A percentile compares a stretch with the other conserved stretches of the same genome.
These are phyloP conservation scores for Tricholoma terreum DNA, from an alignment of 768 basidiomycete genomes.

Conservation along the genomic window DNA sequence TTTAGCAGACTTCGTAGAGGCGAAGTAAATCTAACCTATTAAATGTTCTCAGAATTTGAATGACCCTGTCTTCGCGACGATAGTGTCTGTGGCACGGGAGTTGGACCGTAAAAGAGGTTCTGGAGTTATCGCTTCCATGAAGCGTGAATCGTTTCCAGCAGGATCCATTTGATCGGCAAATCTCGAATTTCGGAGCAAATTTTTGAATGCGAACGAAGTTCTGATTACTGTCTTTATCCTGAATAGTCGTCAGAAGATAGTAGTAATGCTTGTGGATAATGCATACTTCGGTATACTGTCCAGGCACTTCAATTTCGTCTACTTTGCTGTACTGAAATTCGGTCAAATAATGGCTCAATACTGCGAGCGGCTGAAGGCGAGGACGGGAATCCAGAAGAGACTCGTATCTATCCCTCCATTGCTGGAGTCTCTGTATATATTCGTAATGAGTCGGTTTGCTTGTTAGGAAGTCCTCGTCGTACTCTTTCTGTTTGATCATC, in stretches of 20 bases:
- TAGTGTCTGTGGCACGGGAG: slow-evolving; percentile 80
- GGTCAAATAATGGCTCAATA: slow-evolving; percentile 87
- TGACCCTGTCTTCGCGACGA: slow-evolving; percentile 89
- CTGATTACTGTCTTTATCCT: slow-evolving; percentile 95
- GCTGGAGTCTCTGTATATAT: slow-evolving; percentile 85
- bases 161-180: slow-evolving; percentile 79
- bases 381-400: slow-evolving; percentile 77
- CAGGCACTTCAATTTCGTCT: slow-evolving; percentile 98
- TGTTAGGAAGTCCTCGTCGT: slow-evolving; percentile 86
- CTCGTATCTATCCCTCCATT: slow-evolving; percentile 92
- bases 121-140: slow-evolving; percentile 87
- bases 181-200: slow-evolving; percentile 88
- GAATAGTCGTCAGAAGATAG: slow-evolving; percentile 5
- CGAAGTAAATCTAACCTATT: slow-evolving; percentile 60
- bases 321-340: slow-evolving; percentile 98
- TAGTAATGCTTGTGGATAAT: background rate
- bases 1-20: background rate
- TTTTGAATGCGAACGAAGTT: slow-evolving; percentile 89
- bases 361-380: slow-evolving; percentile 79
- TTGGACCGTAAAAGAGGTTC: slow-evolving; percentile 87
- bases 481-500: slow-evolving; percentile 59
- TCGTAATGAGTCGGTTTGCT: slow-evolving; percentile 79
- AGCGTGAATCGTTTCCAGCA: slow-evolving; percentile 91
- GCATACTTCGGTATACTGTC: slow-evolving; percentile 93
- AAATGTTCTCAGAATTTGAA: slow-evolving; percentile 91